Evolutionary conservation across 1,284 basidiomycete species (phyloP).

Genomic region (Cutaneotrichosporon sp.): DNA sequence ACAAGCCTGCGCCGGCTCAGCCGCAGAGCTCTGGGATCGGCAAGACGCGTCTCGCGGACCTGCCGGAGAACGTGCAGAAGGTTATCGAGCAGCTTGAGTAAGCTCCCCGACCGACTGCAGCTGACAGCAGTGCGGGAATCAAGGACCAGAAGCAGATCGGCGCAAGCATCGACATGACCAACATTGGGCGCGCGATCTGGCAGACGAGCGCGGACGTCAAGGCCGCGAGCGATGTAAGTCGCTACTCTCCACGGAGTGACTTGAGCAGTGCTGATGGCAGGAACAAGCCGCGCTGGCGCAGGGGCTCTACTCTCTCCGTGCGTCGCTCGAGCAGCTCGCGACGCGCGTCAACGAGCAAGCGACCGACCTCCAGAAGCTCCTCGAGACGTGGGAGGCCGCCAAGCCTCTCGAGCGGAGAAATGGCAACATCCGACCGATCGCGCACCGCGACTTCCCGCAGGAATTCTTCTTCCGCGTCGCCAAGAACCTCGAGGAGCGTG

Average conservation of each 20-base stretch:
- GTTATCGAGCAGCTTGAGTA: conserved; percentile 46
- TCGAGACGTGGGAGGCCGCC: conserved; percentile 45
- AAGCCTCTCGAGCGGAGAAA: conserved; percentile 41
- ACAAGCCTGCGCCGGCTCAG: conserved; percentile 3
- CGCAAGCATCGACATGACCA: conserved; percentile 34
- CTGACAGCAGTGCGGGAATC: conserved; percentile 32
- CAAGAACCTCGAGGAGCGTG: conserved; percentile 37
- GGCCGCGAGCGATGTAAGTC: conserved; percentile 39
- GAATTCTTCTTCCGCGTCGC: conserved; percentile 45
- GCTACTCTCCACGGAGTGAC: not conserved
- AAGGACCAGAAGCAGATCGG: conserved; percentile 42
- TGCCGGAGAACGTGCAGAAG: conserved; percentile 43
- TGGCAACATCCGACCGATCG: conserved; percentile 33
- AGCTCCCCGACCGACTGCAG: conserved; percentile 16
- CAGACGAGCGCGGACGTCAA: conserved; percentile 44
- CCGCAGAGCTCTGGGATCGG: conserved; percentile 25
- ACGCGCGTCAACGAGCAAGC: conserved; percentile 36
- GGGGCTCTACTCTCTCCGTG: conserved; percentile 33
- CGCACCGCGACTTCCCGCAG: conserved; percentile 46
- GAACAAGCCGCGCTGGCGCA: conserved; percentile 42
- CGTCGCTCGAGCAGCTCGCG: conserved; percentile 34
- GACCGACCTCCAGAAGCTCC: conserved; percentile 39
- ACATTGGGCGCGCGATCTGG: conserved; percentile 44
- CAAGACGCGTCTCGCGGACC: conserved; percentile 48
- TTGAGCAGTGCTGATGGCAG: conserved; percentile 18